Percentiles rank a stretch among this genome's conserved stretches.
Evolutionary conservation across 768 basidiomycete genomes (phyloP).

Genomic region (Sistotremastrum suecicum): DNA sequence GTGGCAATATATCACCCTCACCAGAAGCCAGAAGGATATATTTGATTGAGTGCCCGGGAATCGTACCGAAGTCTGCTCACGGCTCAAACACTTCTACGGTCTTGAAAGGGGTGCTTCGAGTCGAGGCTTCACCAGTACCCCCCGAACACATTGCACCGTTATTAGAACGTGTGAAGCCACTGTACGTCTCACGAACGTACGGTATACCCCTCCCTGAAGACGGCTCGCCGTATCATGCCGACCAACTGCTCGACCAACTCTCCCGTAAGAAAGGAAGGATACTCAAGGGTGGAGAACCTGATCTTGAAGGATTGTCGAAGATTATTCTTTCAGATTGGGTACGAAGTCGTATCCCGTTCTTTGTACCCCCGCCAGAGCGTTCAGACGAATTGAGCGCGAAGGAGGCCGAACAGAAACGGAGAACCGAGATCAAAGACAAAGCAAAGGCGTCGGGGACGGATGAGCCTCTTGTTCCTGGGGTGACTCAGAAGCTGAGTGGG

Average conservation of each 20-base stretch:
- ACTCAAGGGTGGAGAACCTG: conserved; percentile 89
- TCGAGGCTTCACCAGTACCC: conserved; percentile 86
- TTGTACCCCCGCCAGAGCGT: conserved; percentile 82
- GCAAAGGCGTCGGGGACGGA: conserved; percentile 4
- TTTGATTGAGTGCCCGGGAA: conserved; percentile 97
- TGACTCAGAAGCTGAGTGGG: conserved; percentile 75
- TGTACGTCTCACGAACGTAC: conserved; percentile 83
- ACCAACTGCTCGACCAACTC: conserved; percentile 69
- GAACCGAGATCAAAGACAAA: conserved; percentile 10
- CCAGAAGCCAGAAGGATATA: conserved; percentile 65
- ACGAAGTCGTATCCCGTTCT: conserved; percentile 92
- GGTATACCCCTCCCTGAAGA: conserved; percentile 50
- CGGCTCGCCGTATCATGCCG: conserved; percentile 53
- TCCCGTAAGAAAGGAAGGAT: conserved; percentile 87
- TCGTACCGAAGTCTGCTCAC: conserved; percentile 86
- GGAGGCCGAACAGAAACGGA: conserved; percentile 15
- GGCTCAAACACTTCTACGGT: conserved; percentile 87
- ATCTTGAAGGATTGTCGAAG: conserved; percentile 83
- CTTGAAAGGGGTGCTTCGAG: conserved; percentile 91
- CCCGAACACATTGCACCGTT: conserved; percentile 84
- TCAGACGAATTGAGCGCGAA: conserved; percentile 48
- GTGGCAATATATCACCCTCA: conserved; percentile 99
- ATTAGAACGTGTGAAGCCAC: conserved; percentile 81
- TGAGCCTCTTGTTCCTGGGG: conserved; percentile 35
- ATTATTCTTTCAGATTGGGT: conserved; percentile 96